A percentile compares a stretch with the other conserved stretches of the same genome.
Conservation (phyloP, 2,329 filamentous ascomycete species). For the Sporothrix curviconia region DNA sequence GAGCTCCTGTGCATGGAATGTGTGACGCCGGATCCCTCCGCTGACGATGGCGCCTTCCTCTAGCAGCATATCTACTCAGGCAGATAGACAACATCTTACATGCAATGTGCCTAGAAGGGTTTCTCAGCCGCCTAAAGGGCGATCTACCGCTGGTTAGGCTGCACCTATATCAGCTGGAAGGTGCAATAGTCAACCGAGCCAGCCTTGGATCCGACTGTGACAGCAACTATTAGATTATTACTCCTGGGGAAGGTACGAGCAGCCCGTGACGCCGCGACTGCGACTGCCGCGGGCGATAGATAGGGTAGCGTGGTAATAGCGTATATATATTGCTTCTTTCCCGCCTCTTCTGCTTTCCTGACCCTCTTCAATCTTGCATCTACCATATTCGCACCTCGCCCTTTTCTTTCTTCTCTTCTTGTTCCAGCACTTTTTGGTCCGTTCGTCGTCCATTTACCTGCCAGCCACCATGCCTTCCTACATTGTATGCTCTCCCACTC, state of each 20-base stretch:
- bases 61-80: too few relatives aligned
- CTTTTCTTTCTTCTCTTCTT: neutral
- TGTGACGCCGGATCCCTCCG: neutral
- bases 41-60: neutral
- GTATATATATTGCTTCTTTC: neutral
- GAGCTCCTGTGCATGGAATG: neutral
- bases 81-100: too few relatives aligned
- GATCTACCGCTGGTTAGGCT: too few relatives aligned
- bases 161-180: too few relatives aligned
- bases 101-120: too few relatives aligned
- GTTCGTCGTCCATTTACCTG: neutral
- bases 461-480: slow-evolving; percentile 20
- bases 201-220: too few relatives aligned
- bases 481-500: slow-evolving; percentile 17
- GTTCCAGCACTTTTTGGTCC: too few relatives aligned
- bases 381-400: too few relatives aligned
- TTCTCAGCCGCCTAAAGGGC: too few relatives aligned
- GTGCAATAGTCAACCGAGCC: too few relatives aligned
- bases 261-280: neutral
- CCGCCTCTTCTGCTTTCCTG: neutral
- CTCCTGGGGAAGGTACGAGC: neutral
- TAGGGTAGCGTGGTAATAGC: too few relatives aligned
- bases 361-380: neutral
- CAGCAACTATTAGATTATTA: neutral
- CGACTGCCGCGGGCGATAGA: neutral